Evolutionary conservation across 2,329 filamentous ascomycete genomes (phyloP), one percentile per base, ranked within the genome.

Genomic region (Claviceps humidiphila): DNA sequence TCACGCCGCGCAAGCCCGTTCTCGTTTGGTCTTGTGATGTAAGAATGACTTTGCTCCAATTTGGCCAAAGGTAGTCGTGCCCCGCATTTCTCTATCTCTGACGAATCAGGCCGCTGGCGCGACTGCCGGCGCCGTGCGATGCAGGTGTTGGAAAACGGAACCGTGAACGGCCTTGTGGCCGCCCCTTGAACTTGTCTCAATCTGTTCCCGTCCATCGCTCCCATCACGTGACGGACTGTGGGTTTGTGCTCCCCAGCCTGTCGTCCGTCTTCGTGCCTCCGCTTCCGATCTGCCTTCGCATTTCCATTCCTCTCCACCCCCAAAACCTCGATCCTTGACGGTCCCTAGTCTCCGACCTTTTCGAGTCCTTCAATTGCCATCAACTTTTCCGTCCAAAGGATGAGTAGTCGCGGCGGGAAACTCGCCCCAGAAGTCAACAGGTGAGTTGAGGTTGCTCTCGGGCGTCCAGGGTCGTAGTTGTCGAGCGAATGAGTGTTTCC

Each of bases 341-440:
- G 50, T 47, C 54, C 52, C 30, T 34, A 55, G 49, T 52, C 51
- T 50, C 53, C 51, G 55, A 60, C 50, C 57, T 58, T 59, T 59
- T 57, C 61, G 60, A 64, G 59, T 63, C 60, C 59, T 57, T 50
- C 60, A 60, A 63, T 60, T 57, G 57, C 56, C 58, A 58, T 55
- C 57, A 60, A 55, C 30, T 13, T 47, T 62, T 66, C 63, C 65
- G 68, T 65, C 66, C 78, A 82, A 89, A 85, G 82, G 84, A 95
- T 95, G 89, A 94, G 85, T 89, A 94, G 84, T 89, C 86, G 88
- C 76, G 84, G 82, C 77, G 85, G 84, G 75, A 97, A 96, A 82
- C 86, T 97, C 80, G 90, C 90, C 76, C 90, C 93, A 74, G 93
- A 98, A 87, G 90, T 96, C 77, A 97, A 97, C 80, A 86, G 89